Base-by-base conservation (phyloP, 129 eudicot genomes). In the Tagetes patula region DNA sequence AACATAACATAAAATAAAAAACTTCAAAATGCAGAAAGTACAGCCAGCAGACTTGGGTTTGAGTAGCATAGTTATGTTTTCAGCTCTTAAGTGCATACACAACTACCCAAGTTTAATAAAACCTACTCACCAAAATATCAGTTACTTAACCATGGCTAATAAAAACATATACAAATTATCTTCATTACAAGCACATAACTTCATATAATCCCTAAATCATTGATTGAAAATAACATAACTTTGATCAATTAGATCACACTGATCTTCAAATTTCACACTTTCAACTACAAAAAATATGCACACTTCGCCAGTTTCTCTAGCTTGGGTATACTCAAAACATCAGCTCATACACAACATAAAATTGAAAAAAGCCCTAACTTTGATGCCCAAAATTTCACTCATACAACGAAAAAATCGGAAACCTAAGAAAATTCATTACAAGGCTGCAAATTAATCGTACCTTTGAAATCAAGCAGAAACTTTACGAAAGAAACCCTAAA, bases 381-480 rank as follows among this genome's bases (percentile, higher is more conserved):
- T 13, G 48, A 76, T 45, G 30, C 40, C 40, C 53, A 67, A 3
- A 61, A 80, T 64, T 61, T 32, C 31, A 62, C 76, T 55, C 38
- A 38, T 20, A 43, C 43, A 39, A 34, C 41, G 60, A 68, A 71
- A 30, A 61, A 79, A 82, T 34, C 76, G 42, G 67, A 75, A 31
- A 50, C n/a, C 42, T n/a, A 70, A 33, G 34, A 39, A 41, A 70
- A 65, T 50, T 59, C 41, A 66, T n/a, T 38, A 54, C 58, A 46
- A 33, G 36, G n/a, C 47, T 20, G 48, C 63, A 74, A 71, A 76
- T 45, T 72, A 50, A 75, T 54, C 79, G 72, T 74, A 83, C 87
- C 91, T 83, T 79, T 71, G 75, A 61, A 83, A 84, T 74, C 65
- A 73, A 80, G 71, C 47, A 32, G 71, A 36, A 38, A 53, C 73